Conservation (phyloP, 148 eudicot genomes). For the Cornus kousa region DNA sequence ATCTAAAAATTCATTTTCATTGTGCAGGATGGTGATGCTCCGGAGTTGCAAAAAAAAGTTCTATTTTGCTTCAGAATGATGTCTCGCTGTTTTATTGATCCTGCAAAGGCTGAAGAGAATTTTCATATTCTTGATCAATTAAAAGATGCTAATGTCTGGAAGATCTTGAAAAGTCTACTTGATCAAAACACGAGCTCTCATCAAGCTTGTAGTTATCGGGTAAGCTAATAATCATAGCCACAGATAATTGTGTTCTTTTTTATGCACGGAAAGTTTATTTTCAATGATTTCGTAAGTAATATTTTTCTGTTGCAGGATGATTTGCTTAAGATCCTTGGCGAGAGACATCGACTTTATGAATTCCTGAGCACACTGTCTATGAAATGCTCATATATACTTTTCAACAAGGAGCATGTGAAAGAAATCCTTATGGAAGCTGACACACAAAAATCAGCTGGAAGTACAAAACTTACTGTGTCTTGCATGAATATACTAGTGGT, state of each 20-base stretch:
- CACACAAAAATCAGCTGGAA: conserved; percentile 56
- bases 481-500: conserved; percentile 97
- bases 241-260: neutral
- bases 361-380: conserved; percentile 69
- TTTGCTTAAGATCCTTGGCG: conserved; percentile 73
- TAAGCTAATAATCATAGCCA: conserved; percentile 28
- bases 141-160: conserved; percentile 87
- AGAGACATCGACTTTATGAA: conserved; percentile 76
- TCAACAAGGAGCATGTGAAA: conserved; percentile 90
- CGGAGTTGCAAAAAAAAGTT: conserved; percentile 70
- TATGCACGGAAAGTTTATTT: neutral
- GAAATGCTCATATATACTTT: conserved; percentile 86
- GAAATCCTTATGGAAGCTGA: conserved; percentile 67
- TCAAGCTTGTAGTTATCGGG: conserved; percentile 62
- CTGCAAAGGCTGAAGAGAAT: conserved; percentile 73
- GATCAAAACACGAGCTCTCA: conserved; percentile 63
- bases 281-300: neutral
- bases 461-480: conserved; percentile 51
- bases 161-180: conserved; percentile 52
- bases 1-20: conserved; percentile 4
- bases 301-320: conserved; percentile 58
- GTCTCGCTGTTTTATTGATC: conserved; percentile 85
- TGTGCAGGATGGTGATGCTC: conserved; percentile 66
- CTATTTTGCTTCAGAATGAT: conserved; percentile 64
- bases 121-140: conserved; percentile 87